phyloP scores from a whole-genome alignment of 208 protist species.

The Herpetomonas samuelpessoai region DNA sequence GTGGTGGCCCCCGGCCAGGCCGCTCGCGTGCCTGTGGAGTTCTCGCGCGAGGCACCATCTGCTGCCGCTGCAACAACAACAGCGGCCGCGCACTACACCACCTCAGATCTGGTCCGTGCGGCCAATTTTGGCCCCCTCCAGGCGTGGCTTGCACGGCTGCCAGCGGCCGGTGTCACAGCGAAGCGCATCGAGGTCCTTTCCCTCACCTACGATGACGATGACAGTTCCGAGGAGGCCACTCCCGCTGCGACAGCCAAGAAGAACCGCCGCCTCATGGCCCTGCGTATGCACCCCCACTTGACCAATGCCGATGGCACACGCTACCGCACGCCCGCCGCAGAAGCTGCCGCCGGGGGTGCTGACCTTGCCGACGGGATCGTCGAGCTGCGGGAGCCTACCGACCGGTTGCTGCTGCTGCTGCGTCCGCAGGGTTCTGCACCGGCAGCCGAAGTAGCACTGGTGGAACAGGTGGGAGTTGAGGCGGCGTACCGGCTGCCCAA shows the following conservation, averaged over 20 bases:
- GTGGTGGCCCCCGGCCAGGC: conserved; percentile 38
- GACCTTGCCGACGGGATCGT: conserved; percentile 35
- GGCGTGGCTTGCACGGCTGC: conserved; percentile 56
- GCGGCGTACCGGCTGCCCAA: conserved; percentile 54
- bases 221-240: neutral
- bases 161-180: conserved; percentile 34
- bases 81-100: conserved; percentile 49
- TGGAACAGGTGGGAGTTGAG: conserved; percentile 52
- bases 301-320: conserved; percentile 39
- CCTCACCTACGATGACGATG: conserved; percentile 40
- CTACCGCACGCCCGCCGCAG: conserved; percentile 11
- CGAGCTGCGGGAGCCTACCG: conserved; percentile 53
- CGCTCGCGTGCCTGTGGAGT: conserved; percentile 70
- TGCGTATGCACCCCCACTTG: conserved; percentile 58
- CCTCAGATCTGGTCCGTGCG: conserved; percentile 71
- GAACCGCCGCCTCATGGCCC: conserved; percentile 1
- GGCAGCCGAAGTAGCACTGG: conserved; percentile 36
- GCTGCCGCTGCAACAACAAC: neutral
- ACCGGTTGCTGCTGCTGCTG: conserved; percentile 66
- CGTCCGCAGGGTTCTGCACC: conserved; percentile 6
- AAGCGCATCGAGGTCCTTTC: conserved; percentile 48
- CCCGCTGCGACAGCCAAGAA: no score
- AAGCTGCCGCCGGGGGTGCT: no score
- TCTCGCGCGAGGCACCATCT: conserved; percentile 18
- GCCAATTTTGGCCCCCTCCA: conserved; percentile 80